Conservation (phyloP, 2,329 filamentous ascomycete species). For the Alternaria metachromatica region DNA sequence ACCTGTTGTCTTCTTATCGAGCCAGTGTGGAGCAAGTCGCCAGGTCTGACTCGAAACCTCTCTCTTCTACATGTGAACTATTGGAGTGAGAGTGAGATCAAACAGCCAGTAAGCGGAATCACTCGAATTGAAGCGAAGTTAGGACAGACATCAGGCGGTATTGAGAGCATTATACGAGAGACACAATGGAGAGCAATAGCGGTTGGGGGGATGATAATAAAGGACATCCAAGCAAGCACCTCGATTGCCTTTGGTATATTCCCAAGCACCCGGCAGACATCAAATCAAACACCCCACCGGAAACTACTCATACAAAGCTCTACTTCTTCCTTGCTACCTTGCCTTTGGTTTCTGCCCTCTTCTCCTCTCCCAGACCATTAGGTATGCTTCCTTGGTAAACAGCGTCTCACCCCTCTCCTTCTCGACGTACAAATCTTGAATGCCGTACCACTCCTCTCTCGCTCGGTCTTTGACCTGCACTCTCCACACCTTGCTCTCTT, state of each 20-base stretch:
- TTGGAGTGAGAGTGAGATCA: not conserved
- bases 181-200: not conserved
- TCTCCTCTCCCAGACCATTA: conserved; percentile 95
- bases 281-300: not conserved
- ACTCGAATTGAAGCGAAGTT: not conserved
- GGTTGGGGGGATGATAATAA: not conserved
- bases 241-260: not conserved
- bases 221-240: not conserved
- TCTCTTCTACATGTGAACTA: not conserved
- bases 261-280: not conserved
- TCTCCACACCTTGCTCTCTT: conserved; percentile 93
- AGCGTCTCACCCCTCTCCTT: conserved; percentile 86
- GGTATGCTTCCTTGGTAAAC: conserved; percentile 91
- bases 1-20: not conserved
- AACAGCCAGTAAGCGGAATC: not conserved
- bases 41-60: not conserved
- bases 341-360: conserved; percentile 47
- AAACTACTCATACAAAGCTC: not conserved
- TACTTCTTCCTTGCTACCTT: not conserved
- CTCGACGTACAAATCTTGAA: conserved; percentile 93
- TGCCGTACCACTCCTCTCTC: conserved; percentile 86
- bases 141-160: not conserved
- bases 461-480: conserved; percentile 85
- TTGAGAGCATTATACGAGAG: not conserved
- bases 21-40: not conserved